Base-by-base conservation (phyloP, 768 basidiomycete genomes). In the Pleurotus djamor region DNA sequence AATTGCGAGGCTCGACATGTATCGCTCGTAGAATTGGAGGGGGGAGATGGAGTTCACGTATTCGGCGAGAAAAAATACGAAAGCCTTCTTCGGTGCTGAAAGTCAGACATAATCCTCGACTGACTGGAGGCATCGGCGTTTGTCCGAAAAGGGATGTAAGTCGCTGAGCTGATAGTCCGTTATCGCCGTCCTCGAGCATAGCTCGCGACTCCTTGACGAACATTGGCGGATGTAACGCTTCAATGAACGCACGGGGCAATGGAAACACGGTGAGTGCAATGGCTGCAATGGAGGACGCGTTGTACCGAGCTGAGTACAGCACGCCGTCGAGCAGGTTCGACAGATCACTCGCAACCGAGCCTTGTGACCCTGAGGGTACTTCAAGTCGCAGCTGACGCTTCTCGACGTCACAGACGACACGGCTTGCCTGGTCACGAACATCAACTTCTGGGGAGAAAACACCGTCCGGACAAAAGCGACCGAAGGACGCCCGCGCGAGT, bases 321-420 rank as follows among this genome's bases (percentile, higher is more conserved):
- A n/a, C 33, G 33, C 9, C 16, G n/a, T 41, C 50, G 32, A 48
- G 55, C 5, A 45, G 9, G 4, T 59, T 16, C 9, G 44, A 4
- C 45, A 32, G 54, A 60, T 28, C 35, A 49, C 21, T 35, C n/a
- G 57, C n/a, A 58, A 34, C 35, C 36, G 50, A 32, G 16, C 17
- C 41, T 37, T 28, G 21, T 28, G 21, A 28, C 21, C 21, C 21
- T 43, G 5, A 1, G 48, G 1, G 0, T 2, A 71, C 56, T 47
- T 67, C 69, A 38, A 78, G 68, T 63, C 70, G 67, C 58, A 78
- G 61, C 13, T 61, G 60, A 41, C 61, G 68, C 10, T 61, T 67
- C 49, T 74, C 71, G 50, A 74, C 58, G 63, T 78, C 72, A 65
- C 76, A 77, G 61, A 78, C 67, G 35, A 66, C 62, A 48, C 73